Evolutionary conservation across 2,329 filamentous ascomycete species (phyloP).

Genomic region (Venturia effusa): DNA sequence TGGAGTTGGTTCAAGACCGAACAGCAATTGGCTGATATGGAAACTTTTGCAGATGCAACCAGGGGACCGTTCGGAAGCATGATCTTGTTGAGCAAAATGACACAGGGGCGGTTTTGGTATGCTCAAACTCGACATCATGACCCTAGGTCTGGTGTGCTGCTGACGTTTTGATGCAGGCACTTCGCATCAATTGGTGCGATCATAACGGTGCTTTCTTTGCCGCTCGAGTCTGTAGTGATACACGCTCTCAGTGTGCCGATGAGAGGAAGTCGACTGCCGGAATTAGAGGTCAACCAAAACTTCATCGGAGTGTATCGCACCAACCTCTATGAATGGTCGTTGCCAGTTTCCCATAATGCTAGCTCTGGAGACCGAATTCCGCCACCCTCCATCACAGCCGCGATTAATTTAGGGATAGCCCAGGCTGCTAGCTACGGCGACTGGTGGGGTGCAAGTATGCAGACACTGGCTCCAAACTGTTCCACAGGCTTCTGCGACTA

Average conservation of each 20-base stretch:
- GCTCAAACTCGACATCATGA: background rate
- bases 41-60: background rate
- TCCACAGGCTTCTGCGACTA: background rate
- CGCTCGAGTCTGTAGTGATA: background rate
- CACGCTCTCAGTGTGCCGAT: background rate
- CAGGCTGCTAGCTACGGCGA: background rate
- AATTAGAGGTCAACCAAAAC: background rate
- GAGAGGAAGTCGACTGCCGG: background rate
- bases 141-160: background rate
- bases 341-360: background rate
- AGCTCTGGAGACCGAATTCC: background rate
- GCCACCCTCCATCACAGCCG: background rate
- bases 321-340: background rate
- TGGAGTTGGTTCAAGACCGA: conserved; percentile 2
- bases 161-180: background rate
- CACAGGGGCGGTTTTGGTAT: background rate
- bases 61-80: background rate
- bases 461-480: background rate
- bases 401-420: background rate
- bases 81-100: background rate
- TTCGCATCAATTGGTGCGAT: background rate
- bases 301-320: background rate
- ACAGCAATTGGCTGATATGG: background rate
- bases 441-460: background rate
- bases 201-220: background rate